Percentiles rank a stretch among this genome's conserved stretches.
Conservation (phyloP, 352 stramenopile species). For the Phytophthora brassicae region DNA sequence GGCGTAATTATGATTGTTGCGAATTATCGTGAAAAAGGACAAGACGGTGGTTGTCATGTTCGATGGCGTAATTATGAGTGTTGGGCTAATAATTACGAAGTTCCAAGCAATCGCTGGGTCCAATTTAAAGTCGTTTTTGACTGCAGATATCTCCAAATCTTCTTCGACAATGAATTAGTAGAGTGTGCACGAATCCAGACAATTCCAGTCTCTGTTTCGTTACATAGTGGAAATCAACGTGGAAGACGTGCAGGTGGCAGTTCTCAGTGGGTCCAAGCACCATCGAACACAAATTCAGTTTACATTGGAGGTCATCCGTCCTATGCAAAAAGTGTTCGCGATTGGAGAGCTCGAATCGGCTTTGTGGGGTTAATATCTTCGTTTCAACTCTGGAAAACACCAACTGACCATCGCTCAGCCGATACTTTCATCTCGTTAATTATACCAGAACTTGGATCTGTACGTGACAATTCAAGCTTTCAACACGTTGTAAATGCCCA, state of each 20-base stretch:
- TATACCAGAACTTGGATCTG: slow-evolving; percentile 30
- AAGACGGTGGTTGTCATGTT: slow-evolving; percentile 44
- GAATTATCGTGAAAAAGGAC: slow-evolving; percentile 10
- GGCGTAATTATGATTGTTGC: slow-evolving; percentile 46
- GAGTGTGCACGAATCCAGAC: slow-evolving; percentile 43
- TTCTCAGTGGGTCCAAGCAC: slow-evolving; percentile 26
- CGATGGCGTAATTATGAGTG: slow-evolving; percentile 47
- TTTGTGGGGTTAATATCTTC: slow-evolving; percentile 56
- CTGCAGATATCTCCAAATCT: slow-evolving; percentile 45
- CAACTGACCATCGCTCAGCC: background rate
- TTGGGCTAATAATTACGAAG: slow-evolving; percentile 48
- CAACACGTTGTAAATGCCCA: slow-evolving; percentile 38
- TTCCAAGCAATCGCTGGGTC: slow-evolving; percentile 60
- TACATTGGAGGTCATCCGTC: slow-evolving; percentile 57
- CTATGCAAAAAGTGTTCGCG: slow-evolving; percentile 45
- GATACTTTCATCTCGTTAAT: slow-evolving; percentile 22
- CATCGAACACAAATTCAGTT: slow-evolving; percentile 40
- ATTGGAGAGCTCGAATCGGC: slow-evolving; percentile 51
- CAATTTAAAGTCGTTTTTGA: slow-evolving; percentile 52
- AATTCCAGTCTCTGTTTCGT: background rate
- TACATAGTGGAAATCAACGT: background rate
- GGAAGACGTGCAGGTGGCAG: slow-evolving; percentile 7
- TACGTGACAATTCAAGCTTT: slow-evolving; percentile 39
- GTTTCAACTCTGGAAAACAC: slow-evolving; percentile 25
- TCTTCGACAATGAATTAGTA: slow-evolving; percentile 44